Percentiles rank a stretch among this genome's conserved stretches.
Conservation (phyloP, 2,329 filamentous ascomycete species). For the Penicillium griseofulvum region DNA sequence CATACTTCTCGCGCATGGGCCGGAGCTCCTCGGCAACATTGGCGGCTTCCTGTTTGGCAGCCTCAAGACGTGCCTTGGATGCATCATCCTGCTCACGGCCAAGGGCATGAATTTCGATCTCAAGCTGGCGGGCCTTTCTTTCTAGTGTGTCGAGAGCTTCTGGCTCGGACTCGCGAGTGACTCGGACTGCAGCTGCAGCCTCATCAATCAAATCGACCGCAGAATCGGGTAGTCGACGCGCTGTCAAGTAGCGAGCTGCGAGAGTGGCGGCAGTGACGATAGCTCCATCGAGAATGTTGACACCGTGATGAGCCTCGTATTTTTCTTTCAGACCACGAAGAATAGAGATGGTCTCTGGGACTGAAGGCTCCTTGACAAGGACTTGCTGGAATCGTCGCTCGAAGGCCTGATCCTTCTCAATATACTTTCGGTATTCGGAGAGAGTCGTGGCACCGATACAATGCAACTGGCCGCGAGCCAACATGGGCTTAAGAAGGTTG, state of each 20-base stretch:
- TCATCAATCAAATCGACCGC: constrained; percentile 96
- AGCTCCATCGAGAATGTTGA: constrained; percentile 91
- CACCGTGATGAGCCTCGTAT: constrained; percentile 97
- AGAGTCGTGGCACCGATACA: constrained; percentile 97
- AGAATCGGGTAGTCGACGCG: constrained; percentile 86
- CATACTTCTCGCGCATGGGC: constrained; percentile 91
- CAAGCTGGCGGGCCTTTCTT: constrained; percentile 80
- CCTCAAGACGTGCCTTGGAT: constrained; percentile 75
- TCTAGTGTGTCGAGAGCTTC: constrained; percentile 95
- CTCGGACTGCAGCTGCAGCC: constrained; percentile 91
- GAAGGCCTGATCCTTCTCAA: constrained; percentile 97
- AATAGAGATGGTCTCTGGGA: constrained; percentile 91
- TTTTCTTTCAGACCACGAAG: constrained; percentile 97
- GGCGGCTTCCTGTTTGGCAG: constrained; percentile 84
- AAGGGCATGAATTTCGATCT: constrained; percentile 96
- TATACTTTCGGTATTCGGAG: constrained; percentile 95
- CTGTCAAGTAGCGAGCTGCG: constrained; percentile 88
- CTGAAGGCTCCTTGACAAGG: constrained; percentile 86
- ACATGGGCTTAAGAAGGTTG: constrained; percentile 96
- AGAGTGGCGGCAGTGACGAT: constrained; percentile 89
- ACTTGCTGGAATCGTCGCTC: constrained; percentile 99
- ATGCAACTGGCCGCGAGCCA: constrained; percentile 92
- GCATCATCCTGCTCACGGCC: constrained; percentile 93
- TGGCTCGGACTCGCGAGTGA: constrained; percentile 92
- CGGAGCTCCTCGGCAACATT: constrained; percentile 92